Conservation (phyloP, 257 asterid species). For the Fraxinus quadrangulata region DNA sequence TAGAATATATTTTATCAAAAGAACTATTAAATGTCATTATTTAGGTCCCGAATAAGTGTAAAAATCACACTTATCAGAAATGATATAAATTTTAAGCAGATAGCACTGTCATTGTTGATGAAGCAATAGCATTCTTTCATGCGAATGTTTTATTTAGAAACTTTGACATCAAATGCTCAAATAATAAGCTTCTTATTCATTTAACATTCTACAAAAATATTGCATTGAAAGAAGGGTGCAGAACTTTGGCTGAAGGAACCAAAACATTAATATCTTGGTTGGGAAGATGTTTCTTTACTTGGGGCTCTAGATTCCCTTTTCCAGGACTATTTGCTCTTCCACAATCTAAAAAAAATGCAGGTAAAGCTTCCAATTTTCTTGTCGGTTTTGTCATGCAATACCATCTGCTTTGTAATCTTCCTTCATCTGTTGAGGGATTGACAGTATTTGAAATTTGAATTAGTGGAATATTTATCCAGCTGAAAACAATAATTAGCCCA, state of each 20-base stretch:
- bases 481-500: background rate
- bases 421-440: background rate
- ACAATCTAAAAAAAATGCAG: slow-evolving; percentile 70
- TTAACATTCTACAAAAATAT: slow-evolving; percentile 78
- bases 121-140: slow-evolving; percentile 94
- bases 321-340: slow-evolving; percentile 81
- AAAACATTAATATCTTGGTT: slow-evolving; percentile 89
- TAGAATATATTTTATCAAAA: too few species aligned
- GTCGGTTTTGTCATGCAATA: background rate
- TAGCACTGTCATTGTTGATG: slow-evolving; percentile 86
- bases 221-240: slow-evolving; percentile 89
- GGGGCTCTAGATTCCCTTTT: slow-evolving; percentile 89
- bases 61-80: too few species aligned
- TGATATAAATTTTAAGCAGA: slow-evolving; percentile 56
- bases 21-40: too few species aligned
- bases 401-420: background rate
- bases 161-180: slow-evolving; percentile 83
- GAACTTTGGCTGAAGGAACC: slow-evolving; percentile 98
- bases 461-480: background rate
- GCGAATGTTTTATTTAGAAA: slow-evolving; percentile 96
- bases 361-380: slow-evolving; percentile 36
- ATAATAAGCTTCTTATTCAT: slow-evolving; percentile 91
- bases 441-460: background rate
- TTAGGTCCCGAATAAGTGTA: too few species aligned
- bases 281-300: slow-evolving; percentile 91